Conservation (phyloP, 306 rosid species). For the Cucurbita moschata region DNA sequence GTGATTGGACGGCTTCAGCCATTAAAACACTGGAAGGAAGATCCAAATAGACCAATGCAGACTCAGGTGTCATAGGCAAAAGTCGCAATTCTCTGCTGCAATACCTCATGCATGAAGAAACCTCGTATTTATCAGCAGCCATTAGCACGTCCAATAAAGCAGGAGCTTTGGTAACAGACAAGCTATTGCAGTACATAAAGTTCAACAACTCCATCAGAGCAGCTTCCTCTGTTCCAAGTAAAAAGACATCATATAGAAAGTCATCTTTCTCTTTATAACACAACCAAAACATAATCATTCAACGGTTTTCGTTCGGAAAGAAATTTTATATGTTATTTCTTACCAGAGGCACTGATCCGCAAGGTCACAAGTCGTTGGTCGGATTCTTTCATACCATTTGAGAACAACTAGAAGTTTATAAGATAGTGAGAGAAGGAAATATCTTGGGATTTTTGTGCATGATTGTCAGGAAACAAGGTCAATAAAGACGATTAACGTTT, state of each 20-base stretch:
- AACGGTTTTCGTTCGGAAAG: background rate
- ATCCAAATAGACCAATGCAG: slow-evolving; percentile 83
- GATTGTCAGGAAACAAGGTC: background rate
- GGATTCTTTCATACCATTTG: slow-evolving; percentile 96
- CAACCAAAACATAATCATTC: background rate
- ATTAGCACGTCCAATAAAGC: slow-evolving; percentile 78
- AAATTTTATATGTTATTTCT: background rate
- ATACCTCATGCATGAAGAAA: slow-evolving; percentile 90
- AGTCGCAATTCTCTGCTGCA: slow-evolving; percentile 65
- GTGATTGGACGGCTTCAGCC: slow-evolving; percentile 86
- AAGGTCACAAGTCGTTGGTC: slow-evolving; percentile 76
- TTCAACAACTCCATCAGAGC: slow-evolving; percentile 93
- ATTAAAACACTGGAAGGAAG: slow-evolving; percentile 86
- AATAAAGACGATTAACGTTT: background rate
- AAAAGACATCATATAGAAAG: slow-evolving; percentile 8
- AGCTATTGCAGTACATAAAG: slow-evolving; percentile 74
- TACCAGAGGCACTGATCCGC: slow-evolving; percentile 83
- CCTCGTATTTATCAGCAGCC: slow-evolving; percentile 98
- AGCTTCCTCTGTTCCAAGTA: slow-evolving; percentile 61
- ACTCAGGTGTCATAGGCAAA: slow-evolving; percentile 74
- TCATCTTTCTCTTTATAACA: background rate
- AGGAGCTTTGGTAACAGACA: slow-evolving; percentile 50
- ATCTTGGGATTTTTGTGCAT: background rate
- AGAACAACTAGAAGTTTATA: slow-evolving; percentile 47
- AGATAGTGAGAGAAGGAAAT: slow-evolving; percentile 4